Evolutionary conservation across 2,329 filamentous ascomycete species (phyloP).

Genomic region (Epichloe typhina): DNA sequence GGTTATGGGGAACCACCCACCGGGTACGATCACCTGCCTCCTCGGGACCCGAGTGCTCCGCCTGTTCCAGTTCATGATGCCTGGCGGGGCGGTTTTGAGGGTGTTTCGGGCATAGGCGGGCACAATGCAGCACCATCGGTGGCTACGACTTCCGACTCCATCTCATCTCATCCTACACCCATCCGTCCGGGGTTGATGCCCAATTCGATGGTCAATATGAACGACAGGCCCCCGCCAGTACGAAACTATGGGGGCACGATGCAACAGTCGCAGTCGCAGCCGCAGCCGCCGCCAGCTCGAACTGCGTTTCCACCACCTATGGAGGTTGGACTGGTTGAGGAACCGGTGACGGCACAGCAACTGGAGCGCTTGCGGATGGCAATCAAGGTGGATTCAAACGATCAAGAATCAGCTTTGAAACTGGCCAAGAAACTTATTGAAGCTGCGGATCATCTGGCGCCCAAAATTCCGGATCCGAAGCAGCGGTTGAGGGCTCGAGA

Average conservation of each 20-base stretch:
- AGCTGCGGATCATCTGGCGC: conserved; percentile 63
- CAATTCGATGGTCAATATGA: conserved; percentile 41
- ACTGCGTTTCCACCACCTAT: not conserved
- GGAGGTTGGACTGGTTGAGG: conserved; percentile 7
- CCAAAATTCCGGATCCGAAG: conserved; percentile 52
- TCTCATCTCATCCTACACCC: conserved; percentile 49
- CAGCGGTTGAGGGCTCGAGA: conserved; percentile 65
- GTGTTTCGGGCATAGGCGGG: conserved; percentile 5
- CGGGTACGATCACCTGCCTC: conserved; percentile 15
- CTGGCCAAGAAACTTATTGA: conserved; percentile 79
- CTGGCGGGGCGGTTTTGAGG: not conserved
- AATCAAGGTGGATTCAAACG: conserved; percentile 58
- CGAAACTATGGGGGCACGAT: conserved; percentile 41
- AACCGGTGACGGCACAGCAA: conserved; percentile 61
- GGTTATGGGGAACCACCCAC: conserved; percentile 12
- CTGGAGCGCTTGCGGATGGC: conserved; percentile 59
- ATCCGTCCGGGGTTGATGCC: conserved; percentile 50
- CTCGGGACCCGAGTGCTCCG: conserved; percentile 20
- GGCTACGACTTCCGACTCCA: conserved; percentile 27
- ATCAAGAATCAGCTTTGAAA: conserved; percentile 56
- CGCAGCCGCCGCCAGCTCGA: conserved; percentile 4
- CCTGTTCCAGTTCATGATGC: conserved; percentile 10
- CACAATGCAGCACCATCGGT: conserved; percentile 17
- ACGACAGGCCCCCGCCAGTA: conserved; percentile 44
- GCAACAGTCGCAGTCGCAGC: conserved; percentile 16